Conservation (phyloP, 2,329 filamentous ascomycete species). For the Lachnellula cervina region DNA sequence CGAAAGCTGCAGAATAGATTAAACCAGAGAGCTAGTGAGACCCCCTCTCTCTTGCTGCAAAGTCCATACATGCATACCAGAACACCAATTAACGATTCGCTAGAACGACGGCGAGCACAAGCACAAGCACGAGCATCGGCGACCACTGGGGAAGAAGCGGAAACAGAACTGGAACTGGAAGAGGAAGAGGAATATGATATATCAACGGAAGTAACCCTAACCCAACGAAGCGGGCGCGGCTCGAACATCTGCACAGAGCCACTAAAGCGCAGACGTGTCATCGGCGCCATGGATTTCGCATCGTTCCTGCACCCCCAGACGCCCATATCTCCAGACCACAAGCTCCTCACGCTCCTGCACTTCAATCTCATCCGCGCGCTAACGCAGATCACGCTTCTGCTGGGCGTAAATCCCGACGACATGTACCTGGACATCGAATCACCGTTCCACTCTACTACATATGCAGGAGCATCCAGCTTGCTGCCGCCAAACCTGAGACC, state of each 20-base stretch:
- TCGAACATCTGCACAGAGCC: too few species aligned
- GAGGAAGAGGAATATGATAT: too few species aligned
- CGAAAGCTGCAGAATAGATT: conserved; percentile 27
- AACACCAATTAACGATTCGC: background rate
- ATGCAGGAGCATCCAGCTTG: background rate
- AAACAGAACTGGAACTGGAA: too few species aligned
- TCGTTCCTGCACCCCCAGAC: background rate
- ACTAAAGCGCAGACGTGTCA: background rate
- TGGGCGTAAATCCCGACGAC: conserved; percentile 19
- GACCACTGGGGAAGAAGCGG: too few species aligned
- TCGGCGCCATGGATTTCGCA: conserved; percentile 4
- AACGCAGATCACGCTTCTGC: conserved; percentile 30
- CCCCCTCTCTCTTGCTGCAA: background rate
- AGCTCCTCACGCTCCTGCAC: conserved; percentile 33
- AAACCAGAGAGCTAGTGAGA: conserved; percentile 23
- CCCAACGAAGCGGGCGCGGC: too few species aligned
- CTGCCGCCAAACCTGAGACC: conserved; percentile 30
- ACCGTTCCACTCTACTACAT: conserved; percentile 10
- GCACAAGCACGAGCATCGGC: background rate
- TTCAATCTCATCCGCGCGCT: conserved; percentile 37
- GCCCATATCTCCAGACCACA: conserved; percentile 17
- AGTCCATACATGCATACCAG: background rate
- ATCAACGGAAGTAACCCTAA: too few species aligned
- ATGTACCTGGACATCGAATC: conserved; percentile 17
- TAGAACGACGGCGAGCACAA: background rate